These are phyloP conservation scores for Neurospora tetrasperma DNA, from an alignment of 495 filamentous ascomycete species.

Conservation along the genomic window DNA sequence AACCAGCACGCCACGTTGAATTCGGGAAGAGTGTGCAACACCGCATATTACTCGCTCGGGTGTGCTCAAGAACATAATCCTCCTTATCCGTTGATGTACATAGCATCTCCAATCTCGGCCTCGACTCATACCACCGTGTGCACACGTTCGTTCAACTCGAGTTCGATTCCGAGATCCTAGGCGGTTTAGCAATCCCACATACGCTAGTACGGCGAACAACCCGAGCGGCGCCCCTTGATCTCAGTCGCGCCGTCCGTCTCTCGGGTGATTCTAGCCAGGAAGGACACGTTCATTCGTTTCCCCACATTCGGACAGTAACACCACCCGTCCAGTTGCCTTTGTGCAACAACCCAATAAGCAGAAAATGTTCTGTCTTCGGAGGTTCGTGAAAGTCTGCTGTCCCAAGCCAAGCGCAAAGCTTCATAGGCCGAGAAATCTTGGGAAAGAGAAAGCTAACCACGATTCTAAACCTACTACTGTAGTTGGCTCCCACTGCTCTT, in stretches of 20 bases:
- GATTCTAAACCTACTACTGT: not conserved
- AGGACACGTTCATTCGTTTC: not conserved
- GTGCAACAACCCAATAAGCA: not conserved
- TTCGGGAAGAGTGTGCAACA: not conserved
- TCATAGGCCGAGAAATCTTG: no score
- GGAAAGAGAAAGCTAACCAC: not conserved
- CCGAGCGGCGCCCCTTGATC: not conserved
- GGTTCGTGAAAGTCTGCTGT: slow-evolving; percentile 36
- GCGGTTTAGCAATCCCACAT: not conserved
- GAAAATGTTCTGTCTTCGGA: slow-evolving; percentile 74
- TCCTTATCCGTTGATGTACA: not conserved
- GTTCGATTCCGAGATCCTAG: not conserved
- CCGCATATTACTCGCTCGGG: not conserved
- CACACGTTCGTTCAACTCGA: not conserved
- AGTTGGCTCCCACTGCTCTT: slow-evolving; percentile 67
- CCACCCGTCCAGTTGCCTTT: not conserved
- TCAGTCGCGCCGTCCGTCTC: not conserved
- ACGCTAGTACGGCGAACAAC: not conserved
- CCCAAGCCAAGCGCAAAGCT: not conserved
- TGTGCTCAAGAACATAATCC: not conserved
- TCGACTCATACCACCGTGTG: not conserved
- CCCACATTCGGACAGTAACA: not conserved
- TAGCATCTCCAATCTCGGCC: not conserved
- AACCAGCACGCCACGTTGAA: not conserved
- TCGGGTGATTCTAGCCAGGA: not conserved